Conservation (phyloP, 2,329 filamentous ascomycete species). For the Stachybotrys chartarum region DNA sequence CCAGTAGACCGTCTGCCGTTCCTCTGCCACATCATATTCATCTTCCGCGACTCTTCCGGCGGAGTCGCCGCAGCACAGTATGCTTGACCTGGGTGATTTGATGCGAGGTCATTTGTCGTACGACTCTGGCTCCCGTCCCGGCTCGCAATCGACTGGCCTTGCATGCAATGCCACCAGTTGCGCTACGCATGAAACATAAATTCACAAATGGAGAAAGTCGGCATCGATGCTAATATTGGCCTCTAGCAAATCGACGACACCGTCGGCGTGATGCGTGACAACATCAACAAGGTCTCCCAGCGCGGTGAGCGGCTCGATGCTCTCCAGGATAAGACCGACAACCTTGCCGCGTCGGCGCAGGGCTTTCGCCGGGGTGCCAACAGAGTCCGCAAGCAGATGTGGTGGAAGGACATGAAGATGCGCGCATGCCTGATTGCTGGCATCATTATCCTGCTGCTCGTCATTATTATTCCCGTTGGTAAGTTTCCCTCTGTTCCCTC, state of each 20-base stretch:
- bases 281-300: constrained; percentile 94
- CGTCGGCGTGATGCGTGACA: constrained; percentile 90
- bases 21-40: too few species aligned
- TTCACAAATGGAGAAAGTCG: too few species aligned
- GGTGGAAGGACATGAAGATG: constrained; percentile 99
- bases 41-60: too few species aligned
- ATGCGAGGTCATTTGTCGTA: too few species aligned
- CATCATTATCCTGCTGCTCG: constrained; percentile 81
- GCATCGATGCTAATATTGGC: neutral
- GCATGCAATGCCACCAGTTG: too few species aligned
- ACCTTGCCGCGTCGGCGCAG: constrained; percentile 85
- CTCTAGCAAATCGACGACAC: constrained; percentile 93
- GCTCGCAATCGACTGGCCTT: too few species aligned
- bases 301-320: constrained; percentile 84
- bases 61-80: too few species aligned
- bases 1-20: too few species aligned
- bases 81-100: too few species aligned
- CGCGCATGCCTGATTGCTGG: constrained; percentile 90
- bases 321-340: constrained; percentile 90
- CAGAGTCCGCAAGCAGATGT: constrained; percentile 95
- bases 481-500: constrained; percentile 16
- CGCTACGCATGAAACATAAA: too few species aligned
- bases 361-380: constrained; percentile 96
- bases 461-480: constrained; percentile 94
- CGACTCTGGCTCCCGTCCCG: too few species aligned